Percentiles rank a stretch among this genome's conserved stretches.
These are phyloP conservation scores for Rhizodiscina lignyota DNA, from an alignment of 495 filamentous ascomycete species.

Conservation along the genomic window DNA sequence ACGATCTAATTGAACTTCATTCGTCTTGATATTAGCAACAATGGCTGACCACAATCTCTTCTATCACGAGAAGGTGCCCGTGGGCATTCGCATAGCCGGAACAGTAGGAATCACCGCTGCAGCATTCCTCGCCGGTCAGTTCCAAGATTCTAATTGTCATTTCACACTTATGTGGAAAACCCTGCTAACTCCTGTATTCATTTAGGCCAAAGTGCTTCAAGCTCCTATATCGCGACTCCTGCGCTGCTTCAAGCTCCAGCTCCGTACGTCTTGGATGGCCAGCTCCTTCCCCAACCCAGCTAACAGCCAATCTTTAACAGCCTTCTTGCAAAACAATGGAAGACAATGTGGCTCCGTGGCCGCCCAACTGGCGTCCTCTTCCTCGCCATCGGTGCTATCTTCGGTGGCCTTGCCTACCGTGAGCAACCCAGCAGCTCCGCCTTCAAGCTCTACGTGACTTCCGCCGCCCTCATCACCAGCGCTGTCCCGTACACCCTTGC, in stretches of 20 bases:
- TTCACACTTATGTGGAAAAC: background rate
- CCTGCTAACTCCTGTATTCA: background rate
- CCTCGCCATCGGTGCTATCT: background rate
- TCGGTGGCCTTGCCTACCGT: background rate
- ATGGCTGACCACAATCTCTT: no score
- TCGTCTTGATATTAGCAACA: no score
- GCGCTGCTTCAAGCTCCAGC: background rate
- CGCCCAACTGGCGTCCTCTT: background rate
- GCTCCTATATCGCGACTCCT: background rate
- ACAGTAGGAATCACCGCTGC: slow-evolving; percentile 30
- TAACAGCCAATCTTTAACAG: background rate
- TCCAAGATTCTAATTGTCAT: background rate
- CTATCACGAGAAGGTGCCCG: no score
- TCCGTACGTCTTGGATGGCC: background rate
- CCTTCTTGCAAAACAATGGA: background rate
- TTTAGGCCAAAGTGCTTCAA: slow-evolving; percentile 2
- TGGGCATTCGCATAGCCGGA: slow-evolving; percentile 26
- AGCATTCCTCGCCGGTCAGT: slow-evolving; percentile 22
- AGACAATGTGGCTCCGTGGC: background rate
- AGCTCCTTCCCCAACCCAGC: background rate
- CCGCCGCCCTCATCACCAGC: slow-evolving; percentile 23
- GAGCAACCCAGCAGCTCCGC: background rate
- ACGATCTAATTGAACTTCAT: no score
- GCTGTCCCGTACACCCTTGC: slow-evolving; percentile 34
- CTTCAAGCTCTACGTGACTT: slow-evolving; percentile 23